Base-by-base conservation (phyloP, 345 rosid genomes). In the Trapa incisa region DNA sequence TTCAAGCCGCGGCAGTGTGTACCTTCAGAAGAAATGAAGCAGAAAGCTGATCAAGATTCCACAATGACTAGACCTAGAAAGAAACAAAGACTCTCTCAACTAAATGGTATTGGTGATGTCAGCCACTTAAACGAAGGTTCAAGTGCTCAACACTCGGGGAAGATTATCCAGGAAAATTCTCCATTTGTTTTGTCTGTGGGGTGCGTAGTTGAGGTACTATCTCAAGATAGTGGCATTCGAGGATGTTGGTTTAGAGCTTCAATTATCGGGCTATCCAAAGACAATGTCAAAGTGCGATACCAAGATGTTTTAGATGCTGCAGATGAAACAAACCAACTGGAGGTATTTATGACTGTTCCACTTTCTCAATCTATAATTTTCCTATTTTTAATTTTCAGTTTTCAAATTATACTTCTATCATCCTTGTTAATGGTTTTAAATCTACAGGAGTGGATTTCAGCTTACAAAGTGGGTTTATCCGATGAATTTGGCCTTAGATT, bases 231-330 rank as follows among this genome's bases (percentile, higher is more conserved):
- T 80, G 96, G 97, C 72, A 68, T 91, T 58, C 82, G 85, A 73
- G 97, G 96, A 13, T 91, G 96, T 72, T 91, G 96, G 97, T 82
- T 85, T 75, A 84, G 80, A 74, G 96, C 89, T 38, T 71, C 47
- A 74, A 74, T 91, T 68, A 72, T 91, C 68, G 86, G 85, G 79
- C 79, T 72, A 62, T 75, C 74, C 75, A 85, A 87, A 66, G 76
- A 81, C 72, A 91, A 81, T 79, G 84, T 85, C 69, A 91, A 89
- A 85, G 94, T 91, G 78, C 88, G 79, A 61, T 91, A 91, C 75
- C 81, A 77, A 72, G 90, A 89, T 74, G 67, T 89, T 70, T 76
- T 67, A 33, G 96, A 87, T 79, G 90, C 87, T 29, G 81, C 43
- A 17, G 87, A 88, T 77, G 92, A 88, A 80, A 64, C 86, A 57